phyloP scores from a whole-genome alignment of 768 basidiomycete genomes.

The Multifurca ochricompacta region DNA sequence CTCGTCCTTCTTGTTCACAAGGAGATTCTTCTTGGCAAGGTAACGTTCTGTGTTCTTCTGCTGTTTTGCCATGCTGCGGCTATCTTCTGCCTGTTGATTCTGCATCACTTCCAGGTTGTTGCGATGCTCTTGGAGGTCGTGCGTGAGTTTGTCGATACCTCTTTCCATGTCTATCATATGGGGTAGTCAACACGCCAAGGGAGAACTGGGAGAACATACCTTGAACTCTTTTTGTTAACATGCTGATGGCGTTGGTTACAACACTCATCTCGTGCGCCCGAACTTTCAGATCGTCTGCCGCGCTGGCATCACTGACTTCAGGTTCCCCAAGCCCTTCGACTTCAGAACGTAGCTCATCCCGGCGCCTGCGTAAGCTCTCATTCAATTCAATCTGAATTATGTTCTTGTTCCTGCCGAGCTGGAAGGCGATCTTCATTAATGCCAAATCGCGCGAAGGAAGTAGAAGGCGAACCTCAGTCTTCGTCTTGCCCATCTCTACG shows the following conservation, averaged over 20 bases:
- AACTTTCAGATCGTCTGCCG: conserved; percentile 59
- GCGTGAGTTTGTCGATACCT: conserved; percentile 53
- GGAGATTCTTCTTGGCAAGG: conserved; percentile 84
- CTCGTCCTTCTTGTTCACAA: conserved; percentile 80
- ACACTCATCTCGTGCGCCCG: conserved; percentile 61
- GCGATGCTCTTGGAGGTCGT: conserved; percentile 60
- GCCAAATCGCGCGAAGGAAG: not conserved
- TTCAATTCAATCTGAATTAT: conserved; percentile 87
- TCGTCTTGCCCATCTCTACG: conserved; percentile 56
- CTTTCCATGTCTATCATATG: conserved; percentile 55
- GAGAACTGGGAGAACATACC: conserved; percentile 30
- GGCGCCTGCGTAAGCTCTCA: conserved; percentile 73
- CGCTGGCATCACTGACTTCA: conserved; percentile 45
- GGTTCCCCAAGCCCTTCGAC: conserved; percentile 68
- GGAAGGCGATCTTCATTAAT: conserved; percentile 6
- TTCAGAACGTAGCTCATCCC: conserved; percentile 69
- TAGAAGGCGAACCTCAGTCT: conserved; percentile 52
- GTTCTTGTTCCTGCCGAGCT: conserved; percentile 74
- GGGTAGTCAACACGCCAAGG: not conserved
- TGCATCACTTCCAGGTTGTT: conserved; percentile 65
- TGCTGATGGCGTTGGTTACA: conserved; percentile 58
- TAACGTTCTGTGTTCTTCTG: conserved; percentile 96
- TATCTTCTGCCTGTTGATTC: conserved; percentile 79
- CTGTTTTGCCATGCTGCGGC: conserved; percentile 76
- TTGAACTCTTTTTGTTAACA: conserved; percentile 54